Evolutionary conservation across 2,329 filamentous ascomycete genomes (phyloP), one percentile per base, ranked within the genome.

Genomic region (Colletotrichum cereale): DNA sequence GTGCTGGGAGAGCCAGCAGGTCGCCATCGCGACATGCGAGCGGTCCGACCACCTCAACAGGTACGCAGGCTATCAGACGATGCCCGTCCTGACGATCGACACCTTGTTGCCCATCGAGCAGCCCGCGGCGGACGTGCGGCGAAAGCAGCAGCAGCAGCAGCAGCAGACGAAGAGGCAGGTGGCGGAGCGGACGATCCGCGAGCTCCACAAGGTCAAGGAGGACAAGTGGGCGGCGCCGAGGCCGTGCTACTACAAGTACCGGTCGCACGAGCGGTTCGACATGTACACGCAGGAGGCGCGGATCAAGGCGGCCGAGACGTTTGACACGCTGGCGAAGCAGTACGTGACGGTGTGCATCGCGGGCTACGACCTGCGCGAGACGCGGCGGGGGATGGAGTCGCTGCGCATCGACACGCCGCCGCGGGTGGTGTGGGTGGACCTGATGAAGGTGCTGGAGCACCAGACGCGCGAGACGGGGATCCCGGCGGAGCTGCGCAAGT

Each of bases 361-460:
- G 31, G 58, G 53, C n/a, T 38, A 60, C 55, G 52, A 66, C 55
- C 2, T 66, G n/a, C 55, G 62, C 29, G 62, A 53, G 40, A 65
- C 40, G 12, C 47, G 24, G 62, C 38, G 36, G 18, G 42, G 16
- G 53, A 44, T 66, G 52, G 31, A 47, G n/a, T 10, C n/a, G 34
- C 58, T 66, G 12, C 12, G 31, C 7, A 14, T 60, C 6, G 47
- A 24, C 7, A 18, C 48, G 40, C 53, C 63, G 14, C 4, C 24
- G 16, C n/a, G 11, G 18, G 14, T 26, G 8, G 53, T 55, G 34
- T 44, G 53, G 31, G 61, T 63, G 18, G 48, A 63, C 26, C 24
- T 63, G 21, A 53, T 16, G 53, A 69, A 47, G 56, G 67, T 40
- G 21, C 24, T 63, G 48, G 61, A 63, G 48, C 61, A 63, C 36